phyloP scores from a whole-genome alignment of 768 basidiomycete genomes.

The Cyclocybe cylindracea region DNA sequence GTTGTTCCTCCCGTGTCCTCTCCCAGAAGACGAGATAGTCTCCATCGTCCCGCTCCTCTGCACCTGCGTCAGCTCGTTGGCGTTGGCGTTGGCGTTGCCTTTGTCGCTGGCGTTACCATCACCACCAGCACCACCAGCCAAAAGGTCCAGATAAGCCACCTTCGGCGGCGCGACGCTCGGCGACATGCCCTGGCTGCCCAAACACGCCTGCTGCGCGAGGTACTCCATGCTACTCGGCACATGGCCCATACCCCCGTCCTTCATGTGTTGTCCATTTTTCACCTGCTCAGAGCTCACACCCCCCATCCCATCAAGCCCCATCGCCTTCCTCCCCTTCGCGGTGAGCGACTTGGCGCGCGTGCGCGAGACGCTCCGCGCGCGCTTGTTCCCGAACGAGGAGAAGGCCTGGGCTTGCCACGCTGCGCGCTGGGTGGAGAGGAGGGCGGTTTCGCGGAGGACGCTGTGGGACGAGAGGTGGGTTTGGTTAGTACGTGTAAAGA shows the following conservation, averaged over 20 bases:
- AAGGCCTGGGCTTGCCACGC: slow-evolving; percentile 67
- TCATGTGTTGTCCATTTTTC: too few relatives aligned
- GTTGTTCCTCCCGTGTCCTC: slow-evolving; percentile 37
- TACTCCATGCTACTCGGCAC: slow-evolving; percentile 50
- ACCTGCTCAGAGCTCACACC: too few relatives aligned
- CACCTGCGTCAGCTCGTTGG: too few relatives aligned
- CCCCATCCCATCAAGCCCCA: too few relatives aligned
- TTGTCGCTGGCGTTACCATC: slow-evolving; percentile 21
- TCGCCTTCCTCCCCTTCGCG: slow-evolving; percentile 28
- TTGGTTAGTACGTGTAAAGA: too few relatives aligned
- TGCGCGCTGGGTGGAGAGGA: slow-evolving; percentile 62
- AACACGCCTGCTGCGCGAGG: slow-evolving; percentile 64
- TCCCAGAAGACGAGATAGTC: slow-evolving; percentile 10
- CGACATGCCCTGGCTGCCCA: slow-evolving; percentile 63
- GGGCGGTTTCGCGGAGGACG: slow-evolving; percentile 65
- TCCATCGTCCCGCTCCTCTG: too few relatives aligned
- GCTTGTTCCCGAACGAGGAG: slow-evolving; percentile 65
- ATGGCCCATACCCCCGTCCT: too few relatives aligned
- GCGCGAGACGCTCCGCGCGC: slow-evolving; percentile 61
- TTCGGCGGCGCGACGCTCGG: slow-evolving; percentile 35
- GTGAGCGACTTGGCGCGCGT: slow-evolving; percentile 61
- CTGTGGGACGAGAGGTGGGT: too few relatives aligned
- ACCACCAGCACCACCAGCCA: too few relatives aligned
- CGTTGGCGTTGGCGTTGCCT: slow-evolving; percentile 13
- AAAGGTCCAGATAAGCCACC: too few relatives aligned